Evolutionary conservation across 208 protist species (phyloP).

Genomic region (Balamuthia mandrillaris): DNA sequence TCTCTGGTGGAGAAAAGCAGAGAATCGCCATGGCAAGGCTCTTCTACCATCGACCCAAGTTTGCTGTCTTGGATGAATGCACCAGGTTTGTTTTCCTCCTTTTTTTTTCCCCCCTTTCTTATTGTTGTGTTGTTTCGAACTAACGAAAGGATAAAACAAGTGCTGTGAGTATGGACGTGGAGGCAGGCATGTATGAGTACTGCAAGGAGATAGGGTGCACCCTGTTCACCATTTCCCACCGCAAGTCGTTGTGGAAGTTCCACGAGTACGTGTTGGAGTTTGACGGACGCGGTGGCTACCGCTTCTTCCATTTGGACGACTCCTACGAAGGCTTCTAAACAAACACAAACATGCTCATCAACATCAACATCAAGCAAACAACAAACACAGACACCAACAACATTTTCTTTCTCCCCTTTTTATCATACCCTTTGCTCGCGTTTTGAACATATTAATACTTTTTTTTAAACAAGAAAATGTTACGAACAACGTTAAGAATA

Average conservation of each 20-base stretch:
- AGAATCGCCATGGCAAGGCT: constrained; percentile 68
- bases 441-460: too few species aligned
- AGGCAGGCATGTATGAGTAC: constrained; percentile 47
- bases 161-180: constrained; percentile 53
- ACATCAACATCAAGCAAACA: too few species aligned
- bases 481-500: too few species aligned
- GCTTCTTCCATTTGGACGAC: constrained; percentile 40
- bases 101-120: not conserved
- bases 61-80: constrained; percentile 72
- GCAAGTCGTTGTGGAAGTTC: constrained; percentile 60
- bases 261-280: constrained; percentile 66
- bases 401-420: too few species aligned
- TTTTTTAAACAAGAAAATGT: too few species aligned
- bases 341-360: too few species aligned
- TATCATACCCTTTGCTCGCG: too few species aligned
- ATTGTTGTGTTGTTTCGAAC: not conserved
- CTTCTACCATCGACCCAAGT: constrained; percentile 68
- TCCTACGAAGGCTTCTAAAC: not conserved
- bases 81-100: constrained; percentile 26
- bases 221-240: constrained; percentile 63
- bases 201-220: constrained; percentile 57
- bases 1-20: constrained; percentile 70
- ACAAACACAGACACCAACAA: too few species aligned
- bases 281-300: constrained; percentile 56
- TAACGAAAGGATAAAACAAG: not conserved